These are phyloP conservation scores for Westerdykella ornata DNA, from an alignment of 2,329 filamentous ascomycete species.

Conservation along the genomic window DNA sequence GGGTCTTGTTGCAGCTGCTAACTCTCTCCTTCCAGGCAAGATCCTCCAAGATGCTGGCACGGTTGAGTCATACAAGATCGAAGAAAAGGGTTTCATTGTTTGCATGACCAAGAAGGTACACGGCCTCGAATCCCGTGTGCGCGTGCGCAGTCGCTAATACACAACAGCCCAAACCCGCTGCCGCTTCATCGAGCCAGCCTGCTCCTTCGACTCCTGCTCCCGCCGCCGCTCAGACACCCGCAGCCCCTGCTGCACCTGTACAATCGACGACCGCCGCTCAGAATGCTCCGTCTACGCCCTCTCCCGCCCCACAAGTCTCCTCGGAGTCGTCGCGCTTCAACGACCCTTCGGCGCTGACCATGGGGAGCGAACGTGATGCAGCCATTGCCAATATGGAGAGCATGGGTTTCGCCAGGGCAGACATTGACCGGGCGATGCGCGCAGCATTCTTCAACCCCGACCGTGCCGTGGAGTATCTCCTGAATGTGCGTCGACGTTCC, in stretches of 20 bases:
- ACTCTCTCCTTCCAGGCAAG: conserved; percentile 60
- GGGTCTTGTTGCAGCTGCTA: conserved; percentile 16
- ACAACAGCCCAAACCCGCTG: conserved; percentile 62
- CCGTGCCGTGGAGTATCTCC: conserved; percentile 90
- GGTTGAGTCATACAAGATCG: conserved; percentile 93
- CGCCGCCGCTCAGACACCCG: conserved; percentile 43
- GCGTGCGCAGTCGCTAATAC: conserved; percentile 13
- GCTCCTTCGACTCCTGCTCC: conserved; percentile 53
- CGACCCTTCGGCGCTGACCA: conserved; percentile 74
- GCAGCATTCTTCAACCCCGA: conserved; percentile 96
- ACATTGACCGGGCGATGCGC: conserved; percentile 91
- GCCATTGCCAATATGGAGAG: conserved; percentile 90
- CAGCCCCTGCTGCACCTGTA: conserved; percentile 39
- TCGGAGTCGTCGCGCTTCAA: conserved; percentile 46
- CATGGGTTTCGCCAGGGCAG: conserved; percentile 86
- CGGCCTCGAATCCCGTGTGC: too few species aligned
- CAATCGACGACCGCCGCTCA: conserved; percentile 44
- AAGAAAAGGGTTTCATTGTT: conserved; percentile 98
- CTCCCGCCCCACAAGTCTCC: conserved; percentile 41
- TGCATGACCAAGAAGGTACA: conserved; percentile 95
- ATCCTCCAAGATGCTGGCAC: conserved; percentile 97
- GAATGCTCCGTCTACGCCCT: conserved; percentile 46
- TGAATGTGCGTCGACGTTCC: conserved; percentile 58
- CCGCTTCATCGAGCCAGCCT: conserved; percentile 44
- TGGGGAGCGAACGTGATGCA: conserved; percentile 73